Percentiles rank a stretch among this genome's conserved stretches.
Conservation (phyloP, 371 early-diverging fungal species). For the Mortierella sp. region DNA sequence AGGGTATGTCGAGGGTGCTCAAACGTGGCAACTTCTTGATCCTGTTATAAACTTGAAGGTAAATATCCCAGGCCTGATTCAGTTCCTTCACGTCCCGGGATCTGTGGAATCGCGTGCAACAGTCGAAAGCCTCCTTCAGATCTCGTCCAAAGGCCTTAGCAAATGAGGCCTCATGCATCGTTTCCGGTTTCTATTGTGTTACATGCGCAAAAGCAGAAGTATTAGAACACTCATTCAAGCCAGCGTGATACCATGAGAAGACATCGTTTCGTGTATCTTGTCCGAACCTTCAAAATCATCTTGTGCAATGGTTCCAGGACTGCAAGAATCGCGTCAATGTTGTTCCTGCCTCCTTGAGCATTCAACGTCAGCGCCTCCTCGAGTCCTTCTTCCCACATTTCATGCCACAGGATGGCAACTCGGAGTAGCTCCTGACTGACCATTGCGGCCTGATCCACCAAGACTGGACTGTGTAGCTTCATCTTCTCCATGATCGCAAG, state of each 20-base stretch:
- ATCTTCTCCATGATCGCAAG: constrained; percentile 94
- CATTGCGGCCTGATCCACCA: constrained; percentile 94
- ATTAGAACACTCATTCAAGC: not conserved
- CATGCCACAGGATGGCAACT: constrained; percentile 96
- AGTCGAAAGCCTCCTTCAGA: constrained; percentile 90
- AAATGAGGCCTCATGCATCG: constrained; percentile 93
- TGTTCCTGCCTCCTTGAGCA: constrained; percentile 87
- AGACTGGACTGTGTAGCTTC: constrained; percentile 78
- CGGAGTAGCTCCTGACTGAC: constrained; percentile 97
- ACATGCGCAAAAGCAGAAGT: not conserved
- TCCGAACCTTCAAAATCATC: constrained; percentile 74
- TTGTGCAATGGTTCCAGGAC: constrained; percentile 90
- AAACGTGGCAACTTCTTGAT: constrained; percentile 86
- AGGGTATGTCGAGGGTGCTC: constrained; percentile 87
- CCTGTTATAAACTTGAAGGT: constrained; percentile 85
- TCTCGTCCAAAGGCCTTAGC: constrained; percentile 94
- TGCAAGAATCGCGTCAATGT: constrained; percentile 92
- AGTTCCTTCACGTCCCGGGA: constrained; percentile 83
- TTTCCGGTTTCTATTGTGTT: constrained; percentile 82
- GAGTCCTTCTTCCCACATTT: constrained; percentile 97
- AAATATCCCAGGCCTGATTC: constrained; percentile 96
- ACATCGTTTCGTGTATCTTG: not conserved
- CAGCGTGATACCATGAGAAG: not conserved
- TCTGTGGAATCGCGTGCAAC: constrained; percentile 84
- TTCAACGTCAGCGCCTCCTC: constrained; percentile 86